Evolutionary conservation across 768 basidiomycete species (phyloP), one percentile per base, ranked within the genome.

Genomic region (Rhizopogon vinicolor): DNA sequence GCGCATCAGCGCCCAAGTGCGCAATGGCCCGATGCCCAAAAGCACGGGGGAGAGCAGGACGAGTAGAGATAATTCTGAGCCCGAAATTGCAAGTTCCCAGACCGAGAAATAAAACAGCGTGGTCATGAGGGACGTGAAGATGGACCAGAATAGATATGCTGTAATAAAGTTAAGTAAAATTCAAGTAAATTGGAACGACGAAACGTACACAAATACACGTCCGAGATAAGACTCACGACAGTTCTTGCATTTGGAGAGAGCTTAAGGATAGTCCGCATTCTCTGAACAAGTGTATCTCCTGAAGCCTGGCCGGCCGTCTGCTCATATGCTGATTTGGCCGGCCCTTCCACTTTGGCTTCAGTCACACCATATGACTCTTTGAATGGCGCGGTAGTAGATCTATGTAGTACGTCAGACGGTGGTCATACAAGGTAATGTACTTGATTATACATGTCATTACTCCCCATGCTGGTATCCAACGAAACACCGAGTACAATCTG

Each of bases 71-170:
- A 91, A 75, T 65, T 96, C 93, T 37, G 86, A 82, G 5, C 93
- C 93, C 10, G 89, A 83, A 31, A 95, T 78, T 28, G 88, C 91
- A 16, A 94, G 84, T 65, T 91, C 81, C 93, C 93, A 94, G 18
- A 96, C 84, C 25, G 90, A 93, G 73, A 92, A 95, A 71, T 94
- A 95, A 74, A 95, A 95, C 3, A 95, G 75, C 3, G 89, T 84
- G 1, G 87, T 85, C 6, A 86, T 80, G 18, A 93, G 81, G 3
- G 84, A 79, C 1, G 93, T 94, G 66, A 89, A 84, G 46, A 90
- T 78, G 1, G 91, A 89, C 89, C 89, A 92, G 68, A 87, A 91
- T 16, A 88, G 74, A 64, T 85, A 91, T 4, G 87, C 89, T 91
- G 54, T 16, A 41, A 41, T 7, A 25, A 31, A 2, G 13, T 57